These are phyloP conservation scores for Penicillium tannophilum DNA, from an alignment of 495 filamentous ascomycete species.

Conservation along the genomic window DNA sequence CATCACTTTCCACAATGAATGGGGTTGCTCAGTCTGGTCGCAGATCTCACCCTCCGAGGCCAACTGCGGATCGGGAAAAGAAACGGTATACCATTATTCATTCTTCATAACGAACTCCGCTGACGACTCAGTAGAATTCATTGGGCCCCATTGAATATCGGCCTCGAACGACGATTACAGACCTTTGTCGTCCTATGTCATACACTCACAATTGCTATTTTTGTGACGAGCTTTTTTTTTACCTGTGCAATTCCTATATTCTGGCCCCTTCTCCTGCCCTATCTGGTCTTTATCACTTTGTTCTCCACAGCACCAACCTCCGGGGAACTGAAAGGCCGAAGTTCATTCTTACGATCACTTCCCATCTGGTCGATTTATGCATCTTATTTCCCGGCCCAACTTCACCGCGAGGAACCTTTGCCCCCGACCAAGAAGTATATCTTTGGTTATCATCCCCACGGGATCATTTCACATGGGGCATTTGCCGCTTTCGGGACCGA, in stretches of 20 bases:
- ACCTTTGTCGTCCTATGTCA: slow-evolving; percentile 85
- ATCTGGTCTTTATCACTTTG: slow-evolving; percentile 77
- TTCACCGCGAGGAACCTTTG: slow-evolving; percentile 79
- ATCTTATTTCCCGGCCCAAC: slow-evolving; percentile 84
- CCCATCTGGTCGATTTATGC: slow-evolving; percentile 86
- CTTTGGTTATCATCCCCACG: slow-evolving; percentile 96
- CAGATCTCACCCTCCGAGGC: neutral
- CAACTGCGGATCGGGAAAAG: slow-evolving; percentile 9
- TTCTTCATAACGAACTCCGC: neutral
- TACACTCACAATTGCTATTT: slow-evolving; percentile 75
- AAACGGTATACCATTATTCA: slow-evolving; percentile 18
- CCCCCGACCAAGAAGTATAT: slow-evolving; percentile 90
- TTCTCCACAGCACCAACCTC: slow-evolving; percentile 75
- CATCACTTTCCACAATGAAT: slow-evolving; percentile 17
- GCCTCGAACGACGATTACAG: slow-evolving; percentile 82
- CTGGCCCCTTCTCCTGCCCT: slow-evolving; percentile 92
- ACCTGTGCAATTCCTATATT: slow-evolving; percentile 85
- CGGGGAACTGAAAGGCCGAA: slow-evolving; percentile 73
- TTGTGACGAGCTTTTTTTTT: slow-evolving; percentile 84
- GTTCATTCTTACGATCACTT: slow-evolving; percentile 69
- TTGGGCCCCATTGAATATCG: slow-evolving; percentile 87
- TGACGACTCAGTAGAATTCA: slow-evolving; percentile 55
- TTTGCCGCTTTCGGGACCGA: slow-evolving; percentile 93
- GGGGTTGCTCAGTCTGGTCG: slow-evolving; percentile 13
- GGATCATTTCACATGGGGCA: slow-evolving; percentile 94